Evolutionary conservation across 345 rosid species (phyloP).

Genomic region (Gossypium herbaceum): DNA sequence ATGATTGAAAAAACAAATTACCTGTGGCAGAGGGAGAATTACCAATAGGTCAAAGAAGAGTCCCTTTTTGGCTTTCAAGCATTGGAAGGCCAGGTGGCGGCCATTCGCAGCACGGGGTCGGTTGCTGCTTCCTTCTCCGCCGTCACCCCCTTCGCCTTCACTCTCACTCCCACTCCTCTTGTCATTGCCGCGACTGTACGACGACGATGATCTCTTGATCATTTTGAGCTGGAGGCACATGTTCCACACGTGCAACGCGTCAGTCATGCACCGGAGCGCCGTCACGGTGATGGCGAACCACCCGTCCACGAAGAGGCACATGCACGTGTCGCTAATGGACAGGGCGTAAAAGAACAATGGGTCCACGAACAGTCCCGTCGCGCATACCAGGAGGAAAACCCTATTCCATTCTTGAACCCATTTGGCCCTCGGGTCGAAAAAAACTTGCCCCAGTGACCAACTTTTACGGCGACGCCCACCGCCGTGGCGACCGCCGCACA

Average conservation of each 20-base stretch:
- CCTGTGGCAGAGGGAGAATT: conserved; percentile 89
- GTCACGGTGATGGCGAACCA: conserved; percentile 95
- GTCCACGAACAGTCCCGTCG: conserved; percentile 82
- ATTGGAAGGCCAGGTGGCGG: conserved; percentile 31
- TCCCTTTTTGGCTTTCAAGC: conserved; percentile 56
- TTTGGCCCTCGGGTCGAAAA: conserved; percentile 78
- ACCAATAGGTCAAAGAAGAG: conserved; percentile 85
- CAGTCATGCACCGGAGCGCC: conserved; percentile 88
- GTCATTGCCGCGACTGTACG: background rate
- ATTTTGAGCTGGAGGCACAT: conserved; percentile 76
- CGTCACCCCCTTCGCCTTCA: conserved; percentile 13
- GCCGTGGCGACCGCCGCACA: conserved; percentile 26
- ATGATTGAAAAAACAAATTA: conserved; percentile 6
- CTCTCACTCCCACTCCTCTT: background rate
- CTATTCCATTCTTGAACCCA: conserved; percentile 92
- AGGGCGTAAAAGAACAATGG: conserved; percentile 89
- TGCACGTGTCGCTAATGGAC: conserved; percentile 60
- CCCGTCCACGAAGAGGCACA: conserved; percentile 85
- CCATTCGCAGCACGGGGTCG: background rate
- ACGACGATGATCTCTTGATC: conserved; percentile 32
- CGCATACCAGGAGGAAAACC: conserved; percentile 72
- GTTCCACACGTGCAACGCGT: conserved; percentile 81
- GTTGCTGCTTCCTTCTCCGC: background rate
- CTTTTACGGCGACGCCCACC: conserved; percentile 20
- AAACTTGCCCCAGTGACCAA: conserved; percentile 53